Conservation (phyloP, 306 rosid genomes). For the Begonia fuchsioides region DNA sequence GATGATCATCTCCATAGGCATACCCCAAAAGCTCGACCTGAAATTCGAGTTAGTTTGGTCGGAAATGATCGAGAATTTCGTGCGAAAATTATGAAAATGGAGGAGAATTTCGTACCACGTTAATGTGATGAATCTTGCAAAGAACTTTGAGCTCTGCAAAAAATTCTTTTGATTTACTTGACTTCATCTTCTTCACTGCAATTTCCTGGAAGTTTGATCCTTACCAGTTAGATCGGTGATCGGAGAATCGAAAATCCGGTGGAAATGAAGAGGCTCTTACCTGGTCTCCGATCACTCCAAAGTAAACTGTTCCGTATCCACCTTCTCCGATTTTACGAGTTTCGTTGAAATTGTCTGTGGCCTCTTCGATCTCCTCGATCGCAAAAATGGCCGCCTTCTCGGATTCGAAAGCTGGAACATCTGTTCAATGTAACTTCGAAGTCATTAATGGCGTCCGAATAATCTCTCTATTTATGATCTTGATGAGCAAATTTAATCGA, state of each 20-base stretch:
- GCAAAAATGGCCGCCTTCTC: slow-evolving; percentile 37
- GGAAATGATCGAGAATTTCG: too few species aligned
- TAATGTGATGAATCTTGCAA: slow-evolving; percentile 50
- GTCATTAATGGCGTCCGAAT: slow-evolving; percentile 2
- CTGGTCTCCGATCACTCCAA: slow-evolving; percentile 45
- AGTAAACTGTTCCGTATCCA: slow-evolving; percentile 66
- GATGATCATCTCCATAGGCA: slow-evolving; percentile 79
- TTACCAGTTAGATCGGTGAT: too few species aligned
- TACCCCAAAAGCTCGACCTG: slow-evolving; percentile 77
- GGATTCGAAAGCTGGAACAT: slow-evolving; percentile 39
- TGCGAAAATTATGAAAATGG: too few species aligned
- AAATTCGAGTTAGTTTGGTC: slow-evolving; percentile 7
- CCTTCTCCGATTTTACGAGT: slow-evolving; percentile 57
- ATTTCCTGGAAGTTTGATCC: slow-evolving; percentile 47
- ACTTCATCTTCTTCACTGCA: slow-evolving; percentile 76
- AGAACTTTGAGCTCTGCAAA: slow-evolving; percentile 68
- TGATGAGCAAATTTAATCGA: not conserved
- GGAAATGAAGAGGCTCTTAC: slow-evolving; percentile 19
- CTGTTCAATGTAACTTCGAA: slow-evolving; percentile 20
- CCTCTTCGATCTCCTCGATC: slow-evolving; percentile 55
- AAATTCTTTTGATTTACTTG: slow-evolving; percentile 67
- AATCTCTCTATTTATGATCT: too few species aligned
- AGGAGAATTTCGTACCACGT: slow-evolving; percentile 29
- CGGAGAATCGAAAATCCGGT: not conserved
- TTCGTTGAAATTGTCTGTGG: slow-evolving; percentile 47